phyloP scores from a whole-genome alignment of 768 basidiomycete genomes.

The Rhodotorula sphaerocarpa region DNA sequence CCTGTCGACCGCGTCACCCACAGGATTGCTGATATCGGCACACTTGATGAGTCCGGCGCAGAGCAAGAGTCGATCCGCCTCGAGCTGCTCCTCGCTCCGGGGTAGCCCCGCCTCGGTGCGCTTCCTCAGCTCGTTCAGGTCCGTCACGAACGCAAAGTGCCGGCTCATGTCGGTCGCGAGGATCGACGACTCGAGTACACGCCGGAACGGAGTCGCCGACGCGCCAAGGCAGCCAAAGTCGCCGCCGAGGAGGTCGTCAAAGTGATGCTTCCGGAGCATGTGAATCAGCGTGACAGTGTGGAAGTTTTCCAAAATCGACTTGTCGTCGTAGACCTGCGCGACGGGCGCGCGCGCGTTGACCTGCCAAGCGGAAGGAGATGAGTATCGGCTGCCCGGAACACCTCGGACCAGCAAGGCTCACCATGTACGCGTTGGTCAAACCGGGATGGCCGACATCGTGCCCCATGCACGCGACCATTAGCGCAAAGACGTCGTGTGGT shows the following conservation, averaged over 20 bases:
- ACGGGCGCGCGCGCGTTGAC: slow-evolving; percentile 89
- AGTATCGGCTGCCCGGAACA: neutral
- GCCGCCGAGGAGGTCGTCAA: slow-evolving; percentile 38
- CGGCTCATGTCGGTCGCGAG: slow-evolving; percentile 93
- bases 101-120: slow-evolving; percentile 39
- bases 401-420: slow-evolving; percentile 44
- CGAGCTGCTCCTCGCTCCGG: slow-evolving; percentile 22
- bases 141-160: slow-evolving; percentile 71
- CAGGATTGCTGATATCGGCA: slow-evolving; percentile 97
- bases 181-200: slow-evolving; percentile 68
- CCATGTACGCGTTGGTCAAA: slow-evolving; percentile 87
- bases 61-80: slow-evolving; percentile 56
- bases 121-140: slow-evolving; percentile 50
- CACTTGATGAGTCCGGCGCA: slow-evolving; percentile 93
- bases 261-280: slow-evolving; percentile 36
- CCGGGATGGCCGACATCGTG: slow-evolving; percentile 98
- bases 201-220: slow-evolving; percentile 52
- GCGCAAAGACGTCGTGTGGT: slow-evolving; percentile 67
- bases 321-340: slow-evolving; percentile 76
- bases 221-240: slow-evolving; percentile 27
- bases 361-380: slow-evolving; percentile 45
- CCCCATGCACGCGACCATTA: slow-evolving; percentile 87
- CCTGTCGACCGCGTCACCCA: slow-evolving; percentile 42
- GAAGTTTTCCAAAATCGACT: slow-evolving; percentile 70
- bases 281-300: slow-evolving; percentile 39